Evolutionary conservation across 495 filamentous ascomycete species (phyloP).

Genomic region (Friedmanniomyces simplex): DNA sequence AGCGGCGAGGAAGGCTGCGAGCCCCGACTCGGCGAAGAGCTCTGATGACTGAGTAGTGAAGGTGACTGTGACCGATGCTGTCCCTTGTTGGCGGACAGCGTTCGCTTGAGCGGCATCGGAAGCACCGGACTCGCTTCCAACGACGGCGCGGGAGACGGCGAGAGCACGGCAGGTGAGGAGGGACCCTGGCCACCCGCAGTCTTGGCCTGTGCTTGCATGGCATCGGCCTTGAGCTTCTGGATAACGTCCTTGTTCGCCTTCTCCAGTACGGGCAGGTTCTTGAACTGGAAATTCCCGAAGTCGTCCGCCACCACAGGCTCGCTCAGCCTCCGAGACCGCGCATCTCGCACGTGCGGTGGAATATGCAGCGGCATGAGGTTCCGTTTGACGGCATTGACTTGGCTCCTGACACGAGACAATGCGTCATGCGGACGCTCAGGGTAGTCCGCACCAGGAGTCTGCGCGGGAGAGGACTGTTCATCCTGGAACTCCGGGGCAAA

Average conservation of each 20-base stretch:
- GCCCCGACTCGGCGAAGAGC: constrained; percentile 71
- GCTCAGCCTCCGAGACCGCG: constrained; percentile 76
- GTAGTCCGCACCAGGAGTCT: constrained; percentile 57
- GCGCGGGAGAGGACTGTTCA: constrained; percentile 56
- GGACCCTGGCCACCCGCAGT: background rate
- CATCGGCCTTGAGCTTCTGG: constrained; percentile 85
- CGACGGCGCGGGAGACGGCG: constrained; percentile 45
- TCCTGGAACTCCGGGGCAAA: constrained; percentile 93
- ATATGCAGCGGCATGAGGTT: constrained; percentile 92
- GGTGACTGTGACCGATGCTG: constrained; percentile 76
- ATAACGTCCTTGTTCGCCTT: constrained; percentile 99
- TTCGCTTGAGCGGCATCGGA: constrained; percentile 69
- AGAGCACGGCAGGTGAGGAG: constrained; percentile 26
- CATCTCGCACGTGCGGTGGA: constrained; percentile 85
- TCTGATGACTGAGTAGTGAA: constrained; percentile 63
- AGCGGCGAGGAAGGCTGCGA: constrained; percentile 94
- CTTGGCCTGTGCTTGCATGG: constrained; percentile 36
- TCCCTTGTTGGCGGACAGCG: constrained; percentile 65
- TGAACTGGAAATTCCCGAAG: constrained; percentile 93
- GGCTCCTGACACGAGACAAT: constrained; percentile 75
- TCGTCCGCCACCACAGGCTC: constrained; percentile 84
- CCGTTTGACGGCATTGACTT: constrained; percentile 74
- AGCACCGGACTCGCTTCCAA: constrained; percentile 80
- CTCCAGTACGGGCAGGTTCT: constrained; percentile 90
- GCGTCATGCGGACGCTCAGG: constrained; percentile 89